These are phyloP conservation scores for Podaxis rugospora DNA, from an alignment of 768 basidiomycete species.

Conservation along the genomic window DNA sequence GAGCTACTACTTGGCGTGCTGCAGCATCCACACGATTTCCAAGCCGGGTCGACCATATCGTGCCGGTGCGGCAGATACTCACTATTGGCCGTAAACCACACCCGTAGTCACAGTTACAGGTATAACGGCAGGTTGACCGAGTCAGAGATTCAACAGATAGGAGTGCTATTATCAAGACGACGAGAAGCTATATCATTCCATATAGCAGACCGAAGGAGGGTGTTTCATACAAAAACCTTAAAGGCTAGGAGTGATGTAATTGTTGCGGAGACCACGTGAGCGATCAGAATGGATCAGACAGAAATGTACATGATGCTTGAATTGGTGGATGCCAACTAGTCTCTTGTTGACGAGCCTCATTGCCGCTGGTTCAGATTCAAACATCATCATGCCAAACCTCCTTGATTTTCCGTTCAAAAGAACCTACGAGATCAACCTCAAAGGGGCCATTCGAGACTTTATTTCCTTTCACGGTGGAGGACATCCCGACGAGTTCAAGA, in stretches of 20 bases:
- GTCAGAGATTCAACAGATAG: too few relatives aligned
- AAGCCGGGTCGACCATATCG: too few relatives aligned
- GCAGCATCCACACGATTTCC: too few relatives aligned
- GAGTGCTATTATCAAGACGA: too few relatives aligned
- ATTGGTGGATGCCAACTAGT: neutral
- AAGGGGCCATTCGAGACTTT: conserved; percentile 54
- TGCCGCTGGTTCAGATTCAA: neutral
- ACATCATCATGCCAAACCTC: conserved; percentile 65
- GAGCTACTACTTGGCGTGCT: too few relatives aligned
- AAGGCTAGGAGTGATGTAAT: neutral
- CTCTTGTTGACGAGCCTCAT: neutral
- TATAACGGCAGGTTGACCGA: too few relatives aligned
- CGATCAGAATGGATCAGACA: neutral
- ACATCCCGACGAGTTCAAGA: conserved; percentile 81
- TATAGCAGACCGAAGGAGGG: too few relatives aligned
- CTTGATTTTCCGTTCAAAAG: conserved; percentile 72
- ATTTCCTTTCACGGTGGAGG: conserved; percentile 63
- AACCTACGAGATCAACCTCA: conserved; percentile 53
- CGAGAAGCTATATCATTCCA: too few relatives aligned
- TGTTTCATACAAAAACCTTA: neutral
- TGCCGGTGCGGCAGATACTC: too few relatives aligned
- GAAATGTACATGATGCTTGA: neutral
- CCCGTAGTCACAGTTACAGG: too few relatives aligned
- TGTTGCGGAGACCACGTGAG: neutral
- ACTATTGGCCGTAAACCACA: too few relatives aligned